phyloP scores from a whole-genome alignment of 1,284 basidiomycete species.

The Paramarasmius palmivorus region DNA sequence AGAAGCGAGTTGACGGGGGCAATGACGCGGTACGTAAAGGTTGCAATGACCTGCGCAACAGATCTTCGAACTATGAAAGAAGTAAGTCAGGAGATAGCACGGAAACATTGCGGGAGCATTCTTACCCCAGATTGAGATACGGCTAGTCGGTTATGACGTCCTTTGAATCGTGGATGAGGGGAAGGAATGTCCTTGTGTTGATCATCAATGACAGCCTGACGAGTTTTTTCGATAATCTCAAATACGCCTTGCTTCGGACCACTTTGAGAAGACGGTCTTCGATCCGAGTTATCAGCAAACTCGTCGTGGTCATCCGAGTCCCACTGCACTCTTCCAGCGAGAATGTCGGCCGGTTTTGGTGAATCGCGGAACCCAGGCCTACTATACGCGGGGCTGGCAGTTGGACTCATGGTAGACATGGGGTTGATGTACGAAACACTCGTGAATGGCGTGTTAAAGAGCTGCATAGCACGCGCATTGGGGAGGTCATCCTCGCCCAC shows the following conservation, averaged over 20 bases:
- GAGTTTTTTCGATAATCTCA: conserved; percentile 33
- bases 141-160: conserved; percentile 1
- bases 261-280: conserved; percentile 24
- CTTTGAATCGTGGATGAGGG: conserved; percentile 56
- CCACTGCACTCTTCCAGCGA: conserved; percentile 56
- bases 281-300: conserved; percentile 33
- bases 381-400: conserved; percentile 42
- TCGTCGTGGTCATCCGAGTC: conserved; percentile 46
- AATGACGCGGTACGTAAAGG: conserved; percentile 15
- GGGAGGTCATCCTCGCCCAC: conserved; percentile 70
- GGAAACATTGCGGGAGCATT: background rate
- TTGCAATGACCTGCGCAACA: conserved; percentile 8
- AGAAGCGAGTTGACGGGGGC: conserved; percentile 16
- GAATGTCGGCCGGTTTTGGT: conserved; percentile 64
- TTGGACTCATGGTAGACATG: conserved; percentile 66
- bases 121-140: conserved; percentile 9
- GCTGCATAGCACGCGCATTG: conserved; percentile 69
- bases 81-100: background rate
- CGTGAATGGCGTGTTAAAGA: conserved; percentile 45
- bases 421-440: conserved; percentile 71
- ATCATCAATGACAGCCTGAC: conserved; percentile 62
- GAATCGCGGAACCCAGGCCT: conserved; percentile 36
- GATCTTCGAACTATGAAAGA: conserved; percentile 5
- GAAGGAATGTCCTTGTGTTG: conserved; percentile 55
- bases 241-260: conserved; percentile 63